Evolutionary conservation across 1,284 basidiomycete species (phyloP).

Genomic region (Cronartium ribicola): DNA sequence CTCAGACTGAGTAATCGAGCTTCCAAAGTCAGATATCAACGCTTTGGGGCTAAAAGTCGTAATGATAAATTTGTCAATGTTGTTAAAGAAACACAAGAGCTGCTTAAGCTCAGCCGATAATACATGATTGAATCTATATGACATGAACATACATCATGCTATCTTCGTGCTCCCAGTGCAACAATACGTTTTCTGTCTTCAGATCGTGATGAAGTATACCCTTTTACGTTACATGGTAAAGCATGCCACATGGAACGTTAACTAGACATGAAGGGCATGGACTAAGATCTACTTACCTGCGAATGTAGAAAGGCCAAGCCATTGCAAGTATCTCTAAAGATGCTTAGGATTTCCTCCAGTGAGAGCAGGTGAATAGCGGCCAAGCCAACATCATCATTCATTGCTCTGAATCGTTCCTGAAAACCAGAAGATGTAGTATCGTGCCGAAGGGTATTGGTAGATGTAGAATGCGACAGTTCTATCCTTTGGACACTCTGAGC

Average conservation of each 20-base stretch:
- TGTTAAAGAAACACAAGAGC: too few relatives aligned
- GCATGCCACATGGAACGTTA: background rate
- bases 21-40: slow-evolving; percentile 90
- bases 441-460: background rate
- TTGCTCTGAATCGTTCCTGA: background rate
- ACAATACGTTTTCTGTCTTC: slow-evolving; percentile 84
- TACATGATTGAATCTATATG: background rate
- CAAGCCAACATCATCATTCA: slow-evolving; percentile 23
- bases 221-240: background rate
- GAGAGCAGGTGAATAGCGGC: slow-evolving; percentile 47
- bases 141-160: slow-evolving; percentile 61
- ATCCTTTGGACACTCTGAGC: too few relatives aligned
- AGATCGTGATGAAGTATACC: slow-evolving; percentile 75
- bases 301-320: slow-evolving; percentile 49
- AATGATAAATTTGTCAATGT: background rate
- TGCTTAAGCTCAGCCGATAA: too few relatives aligned
- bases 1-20: slow-evolving; percentile 57
- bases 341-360: slow-evolving; percentile 48
- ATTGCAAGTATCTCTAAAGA: slow-evolving; percentile 47
- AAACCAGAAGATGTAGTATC: background rate
- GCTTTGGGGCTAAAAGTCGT: slow-evolving; percentile 56
- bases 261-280: background rate
- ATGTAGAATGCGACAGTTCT: background rate
- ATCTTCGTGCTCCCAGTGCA: slow-evolving; percentile 82
- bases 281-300: slow-evolving; percentile 42